Evolutionary conservation across 805 yeast species (phyloP).

Genomic region (Hanseniaspora opuntiae): DNA sequence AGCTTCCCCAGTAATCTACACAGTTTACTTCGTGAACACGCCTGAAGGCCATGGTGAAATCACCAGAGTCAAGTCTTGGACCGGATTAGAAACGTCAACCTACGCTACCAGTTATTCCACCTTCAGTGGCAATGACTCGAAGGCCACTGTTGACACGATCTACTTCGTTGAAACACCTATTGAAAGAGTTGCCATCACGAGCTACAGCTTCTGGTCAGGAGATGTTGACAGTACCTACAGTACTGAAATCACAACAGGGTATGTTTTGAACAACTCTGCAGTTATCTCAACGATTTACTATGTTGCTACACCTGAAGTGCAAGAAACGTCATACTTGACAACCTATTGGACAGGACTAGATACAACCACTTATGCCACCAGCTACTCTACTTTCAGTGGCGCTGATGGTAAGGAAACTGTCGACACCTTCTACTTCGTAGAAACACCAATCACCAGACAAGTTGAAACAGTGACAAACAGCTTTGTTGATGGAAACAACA

Average conservation of each 20-base stretch:
- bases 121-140: conserved; percentile 1
- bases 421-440: conserved; percentile 14
- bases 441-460: conserved; percentile 14
- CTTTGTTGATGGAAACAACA: no score
- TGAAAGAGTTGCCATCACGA: no score
- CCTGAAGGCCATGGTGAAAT: conserved; percentile 6
- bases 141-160: no score
- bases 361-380: conserved; percentile 13
- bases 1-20: not conserved
- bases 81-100: not conserved
- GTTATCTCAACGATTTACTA: conserved; percentile 15
- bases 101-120: conserved; percentile 6
- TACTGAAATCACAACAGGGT: no score
- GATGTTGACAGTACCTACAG: no score
- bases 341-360: conserved; percentile 6
- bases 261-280: no score
- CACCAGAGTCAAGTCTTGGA: not conserved
- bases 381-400: conserved; percentile 13
- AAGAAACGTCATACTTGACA: not conserved
- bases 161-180: no score
- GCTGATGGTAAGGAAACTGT: conserved; percentile 14
- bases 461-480: not conserved
- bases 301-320: conserved; percentile 15
- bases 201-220: no score
- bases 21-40: conserved; percentile 9